phyloP scores from a whole-genome alignment of 176 grass and related monocot species.

The Bothriochloa decipiens region DNA sequence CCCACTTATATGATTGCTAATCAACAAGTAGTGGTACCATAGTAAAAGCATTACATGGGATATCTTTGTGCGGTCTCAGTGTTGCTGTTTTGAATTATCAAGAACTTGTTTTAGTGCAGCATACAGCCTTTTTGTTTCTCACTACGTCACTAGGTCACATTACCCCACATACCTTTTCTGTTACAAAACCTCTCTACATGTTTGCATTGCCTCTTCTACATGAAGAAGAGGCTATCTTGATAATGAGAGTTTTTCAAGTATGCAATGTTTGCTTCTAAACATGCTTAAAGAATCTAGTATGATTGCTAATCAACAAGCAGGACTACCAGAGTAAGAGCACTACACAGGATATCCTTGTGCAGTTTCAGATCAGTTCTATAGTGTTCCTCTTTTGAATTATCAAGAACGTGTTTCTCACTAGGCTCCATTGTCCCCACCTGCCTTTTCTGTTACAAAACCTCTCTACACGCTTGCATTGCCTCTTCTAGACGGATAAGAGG shows the following conservation, averaged over 20 bases:
- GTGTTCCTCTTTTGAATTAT: conserved; percentile 12
- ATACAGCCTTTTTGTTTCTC: no score
- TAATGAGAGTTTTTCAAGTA: not conserved
- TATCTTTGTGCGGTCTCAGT: not conserved
- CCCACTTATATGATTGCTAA: conserved; percentile 13
- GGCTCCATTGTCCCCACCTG: not conserved
- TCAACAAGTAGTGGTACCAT: not conserved
- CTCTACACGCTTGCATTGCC: not conserved
- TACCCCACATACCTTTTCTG: not conserved
- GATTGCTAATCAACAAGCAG: conserved; percentile 11
- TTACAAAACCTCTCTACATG: conserved; percentile 3
- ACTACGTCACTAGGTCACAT: not conserved
- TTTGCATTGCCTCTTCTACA: conserved; percentile 2
- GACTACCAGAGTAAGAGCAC: not conserved
- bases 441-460: conserved; percentile 3
- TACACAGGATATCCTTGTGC: not conserved
- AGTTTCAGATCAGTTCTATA: not conserved
- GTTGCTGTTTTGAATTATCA: conserved; percentile 16
- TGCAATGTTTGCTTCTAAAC: not conserved
- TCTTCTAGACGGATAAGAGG: not conserved
- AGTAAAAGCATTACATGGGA: not conserved
- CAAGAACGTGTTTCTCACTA: conserved; percentile 13
- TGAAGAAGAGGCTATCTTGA: not conserved
- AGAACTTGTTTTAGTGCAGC: not conserved
- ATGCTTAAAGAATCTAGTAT: not conserved